Evolutionary conservation across 257 asterid genomes (phyloP).

Genomic region (Primulina tabacum): DNA sequence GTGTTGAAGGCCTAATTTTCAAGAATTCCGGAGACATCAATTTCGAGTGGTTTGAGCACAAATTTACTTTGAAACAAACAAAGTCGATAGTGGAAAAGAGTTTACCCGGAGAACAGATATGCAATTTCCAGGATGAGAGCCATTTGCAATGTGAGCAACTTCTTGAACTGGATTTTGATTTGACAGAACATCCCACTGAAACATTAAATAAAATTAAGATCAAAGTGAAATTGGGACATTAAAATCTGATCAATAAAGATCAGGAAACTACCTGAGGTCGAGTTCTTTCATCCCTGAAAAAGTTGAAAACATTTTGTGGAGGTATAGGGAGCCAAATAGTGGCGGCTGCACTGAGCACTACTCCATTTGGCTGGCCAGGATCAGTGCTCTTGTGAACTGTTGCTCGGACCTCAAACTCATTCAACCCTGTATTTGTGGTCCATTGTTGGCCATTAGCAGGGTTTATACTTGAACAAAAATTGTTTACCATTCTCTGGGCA

Average conservation of each 20-base stretch:
- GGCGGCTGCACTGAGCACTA: slow-evolving; percentile 84
- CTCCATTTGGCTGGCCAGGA: slow-evolving; percentile 83
- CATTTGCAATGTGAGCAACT: slow-evolving; percentile 86
- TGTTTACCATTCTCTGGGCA: slow-evolving; percentile 83
- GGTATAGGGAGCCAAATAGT: slow-evolving; percentile 89
- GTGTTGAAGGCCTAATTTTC: slow-evolving; percentile 61
- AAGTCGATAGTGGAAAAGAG: background rate
- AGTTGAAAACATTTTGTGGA: slow-evolving; percentile 65
- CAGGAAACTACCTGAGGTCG: slow-evolving; percentile 61
- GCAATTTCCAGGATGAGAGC: slow-evolving; percentile 93
- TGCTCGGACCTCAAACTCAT: slow-evolving; percentile 76
- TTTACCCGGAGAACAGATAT: slow-evolving; percentile 81
- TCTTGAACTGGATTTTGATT: slow-evolving; percentile 88
- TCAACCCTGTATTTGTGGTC: slow-evolving; percentile 60
- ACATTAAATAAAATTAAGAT: background rate
- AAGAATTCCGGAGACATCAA: background rate
- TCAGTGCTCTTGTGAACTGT: slow-evolving; percentile 68
- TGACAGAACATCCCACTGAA: slow-evolving; percentile 92
- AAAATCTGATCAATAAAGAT: background rate
- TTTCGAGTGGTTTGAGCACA: background rate
- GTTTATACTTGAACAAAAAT: slow-evolving; percentile 74
- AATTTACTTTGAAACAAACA: background rate
- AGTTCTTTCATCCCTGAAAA: slow-evolving; percentile 70
- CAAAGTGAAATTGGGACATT: background rate
- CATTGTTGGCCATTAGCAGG: slow-evolving; percentile 74